Conservation (phyloP, 306 rosid genomes). For the Luffa aegyptiaca region DNA sequence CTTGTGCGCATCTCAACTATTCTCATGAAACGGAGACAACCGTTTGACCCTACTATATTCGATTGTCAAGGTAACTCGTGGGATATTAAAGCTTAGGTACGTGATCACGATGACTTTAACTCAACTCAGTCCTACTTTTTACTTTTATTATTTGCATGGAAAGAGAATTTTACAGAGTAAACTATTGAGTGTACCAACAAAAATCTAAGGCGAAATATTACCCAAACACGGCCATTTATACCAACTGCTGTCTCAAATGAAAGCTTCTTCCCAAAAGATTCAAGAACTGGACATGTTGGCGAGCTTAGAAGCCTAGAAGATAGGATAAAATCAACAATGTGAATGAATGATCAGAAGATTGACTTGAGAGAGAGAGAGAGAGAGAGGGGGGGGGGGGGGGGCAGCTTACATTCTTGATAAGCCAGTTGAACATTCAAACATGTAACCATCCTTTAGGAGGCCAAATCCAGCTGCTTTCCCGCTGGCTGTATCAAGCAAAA, state of each 20-base stretch:
- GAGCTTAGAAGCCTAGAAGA: slow-evolving; percentile 56
- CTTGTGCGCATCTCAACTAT: no score
- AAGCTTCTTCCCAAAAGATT: slow-evolving; percentile 72
- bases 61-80: no score
- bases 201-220: slow-evolving; percentile 16
- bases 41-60: no score
- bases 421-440: slow-evolving; percentile 76
- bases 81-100: no score
- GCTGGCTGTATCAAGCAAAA: slow-evolving; percentile 32
- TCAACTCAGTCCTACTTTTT: no score
- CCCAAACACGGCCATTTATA: slow-evolving; percentile 93
- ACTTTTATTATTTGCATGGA: neutral
- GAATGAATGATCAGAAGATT: neutral
- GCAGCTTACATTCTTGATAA: slow-evolving; percentile 64
- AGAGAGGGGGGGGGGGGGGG: no score
- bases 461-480: slow-evolving; percentile 87
- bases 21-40: no score
- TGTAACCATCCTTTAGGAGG: slow-evolving; percentile 69
- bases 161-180: neutral
- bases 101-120: no score
- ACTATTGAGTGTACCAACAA: neutral
- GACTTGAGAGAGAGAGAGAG: neutral
- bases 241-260: slow-evolving; percentile 86
- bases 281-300: slow-evolving; percentile 77
- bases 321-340: neutral